Base-by-base conservation (phyloP, 371 early-diverging fungal species). In the Zychaea mexicana region DNA sequence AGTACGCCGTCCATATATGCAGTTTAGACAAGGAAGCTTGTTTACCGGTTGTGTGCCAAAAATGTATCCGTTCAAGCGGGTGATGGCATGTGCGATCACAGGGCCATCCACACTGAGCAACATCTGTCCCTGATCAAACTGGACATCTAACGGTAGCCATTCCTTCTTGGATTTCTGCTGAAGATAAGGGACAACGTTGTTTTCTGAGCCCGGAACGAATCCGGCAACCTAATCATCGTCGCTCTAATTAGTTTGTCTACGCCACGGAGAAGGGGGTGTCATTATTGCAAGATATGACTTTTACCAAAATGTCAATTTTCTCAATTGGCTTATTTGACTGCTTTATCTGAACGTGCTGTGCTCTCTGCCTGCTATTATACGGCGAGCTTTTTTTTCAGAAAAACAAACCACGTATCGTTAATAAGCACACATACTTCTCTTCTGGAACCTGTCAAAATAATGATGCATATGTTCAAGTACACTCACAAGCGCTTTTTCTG, bases 11-110 rank as follows among this genome's bases (percentile, higher is more conserved):
- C 15, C 36, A 36, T 10, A 15, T 36, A 36, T 36, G 8, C 15
- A 36, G n/a, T n/a, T 36, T 36, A 36, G 8, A 36, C 15, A 36
- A 36, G 15, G 36, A 36, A 36, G 8, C 8, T 36, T 17, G n/a
- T 42, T 27, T 62, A 62, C 62, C 31, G 46, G 71, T 28, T 65
- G 62, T 12, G 74, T 56, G n/a, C 77, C 77, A 63, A 73, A 77
- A 1, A 74, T 69, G 38, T 77, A 82, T 2, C 82, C 82, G 47
- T 82, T 75, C 52, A 82, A 65, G n/a, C 82, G 70, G 17, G 67
- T 63, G 21, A 82, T 60, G 1, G 78, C 65, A 24, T 66, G 58
- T 8, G 82, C 82, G 57, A 77, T 64, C 0, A 66, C 53, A 12
- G 65, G 66, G 17, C 74, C 81, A 45, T 71, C 64, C 19, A 81